Conservation (phyloP, 352 stramenopile genomes). For the Phytophthora rubi region DNA sequence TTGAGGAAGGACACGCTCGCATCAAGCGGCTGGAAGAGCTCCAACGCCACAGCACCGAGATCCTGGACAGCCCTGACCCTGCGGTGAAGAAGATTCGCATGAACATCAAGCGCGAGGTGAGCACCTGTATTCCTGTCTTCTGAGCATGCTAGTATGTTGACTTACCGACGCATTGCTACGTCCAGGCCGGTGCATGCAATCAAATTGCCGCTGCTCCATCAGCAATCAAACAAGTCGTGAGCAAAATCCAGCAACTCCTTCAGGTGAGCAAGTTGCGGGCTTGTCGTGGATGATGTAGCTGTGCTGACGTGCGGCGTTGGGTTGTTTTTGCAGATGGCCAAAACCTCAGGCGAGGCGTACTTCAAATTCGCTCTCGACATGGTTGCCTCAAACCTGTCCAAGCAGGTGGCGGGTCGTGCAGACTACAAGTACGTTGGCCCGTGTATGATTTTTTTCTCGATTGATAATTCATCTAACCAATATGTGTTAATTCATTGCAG, state of each 20-base stretch:
- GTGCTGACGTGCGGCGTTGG: background rate
- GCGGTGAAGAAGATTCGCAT: slow-evolving; percentile 72
- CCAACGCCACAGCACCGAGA: slow-evolving; percentile 49
- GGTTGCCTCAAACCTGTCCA: slow-evolving; percentile 72
- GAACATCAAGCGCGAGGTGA: slow-evolving; percentile 70
- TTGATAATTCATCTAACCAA: background rate
- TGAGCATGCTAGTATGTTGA: background rate
- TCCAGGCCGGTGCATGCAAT: slow-evolving; percentile 77
- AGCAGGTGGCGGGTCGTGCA: slow-evolving; percentile 66
- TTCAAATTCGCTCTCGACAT: slow-evolving; percentile 81
- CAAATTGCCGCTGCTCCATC: slow-evolving; percentile 79
- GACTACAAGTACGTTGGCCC: slow-evolving; percentile 74
- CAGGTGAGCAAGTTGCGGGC: slow-evolving; percentile 39
- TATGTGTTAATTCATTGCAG: slow-evolving; percentile 25
- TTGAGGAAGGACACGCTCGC: slow-evolving; percentile 50
- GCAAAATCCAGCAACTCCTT: slow-evolving; percentile 72
- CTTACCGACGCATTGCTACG: background rate
- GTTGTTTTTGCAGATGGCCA: slow-evolving; percentile 47
- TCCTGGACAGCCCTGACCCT: slow-evolving; percentile 56
- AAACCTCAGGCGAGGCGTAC: slow-evolving; percentile 55
- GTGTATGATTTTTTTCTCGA: background rate
- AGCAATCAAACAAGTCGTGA: slow-evolving; percentile 64
- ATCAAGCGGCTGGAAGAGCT: slow-evolving; percentile 60
- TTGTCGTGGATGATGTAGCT: background rate
- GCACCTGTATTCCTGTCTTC: background rate